Evolutionary conservation across 2,329 filamentous ascomycete genomes (phyloP).

Genomic region (Mycogone perniciosa): DNA sequence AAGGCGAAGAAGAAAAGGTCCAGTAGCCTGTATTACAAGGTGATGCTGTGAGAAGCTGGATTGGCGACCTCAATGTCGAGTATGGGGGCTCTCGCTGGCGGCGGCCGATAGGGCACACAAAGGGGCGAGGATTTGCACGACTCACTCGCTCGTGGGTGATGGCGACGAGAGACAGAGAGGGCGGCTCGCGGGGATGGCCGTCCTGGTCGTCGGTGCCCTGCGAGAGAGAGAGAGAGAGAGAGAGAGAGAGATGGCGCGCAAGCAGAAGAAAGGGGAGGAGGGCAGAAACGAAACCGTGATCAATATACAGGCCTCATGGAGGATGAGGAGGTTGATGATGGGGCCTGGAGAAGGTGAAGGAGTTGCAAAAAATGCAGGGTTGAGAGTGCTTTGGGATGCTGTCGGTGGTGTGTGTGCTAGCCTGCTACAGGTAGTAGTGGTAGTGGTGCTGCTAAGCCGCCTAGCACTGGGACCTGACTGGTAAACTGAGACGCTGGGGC

Average conservation of each 20-base stretch:
- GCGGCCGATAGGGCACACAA: conserved; percentile 1
- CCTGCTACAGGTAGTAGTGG: not conserved
- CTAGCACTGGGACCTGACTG: not conserved
- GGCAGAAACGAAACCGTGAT: conserved; percentile 27
- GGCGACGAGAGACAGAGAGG: conserved; percentile 1
- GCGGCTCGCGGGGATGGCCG: conserved; percentile 4
- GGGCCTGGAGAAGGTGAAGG: conserved; percentile 24
- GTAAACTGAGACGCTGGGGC: not conserved
- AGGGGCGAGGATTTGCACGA: conserved; percentile 10
- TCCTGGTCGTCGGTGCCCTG: not conserved
- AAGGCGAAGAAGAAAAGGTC: conserved; percentile 14
- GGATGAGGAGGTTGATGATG: conserved; percentile 12
- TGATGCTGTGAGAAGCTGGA: conserved; percentile 20
- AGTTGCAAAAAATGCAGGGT: conserved; percentile 7
- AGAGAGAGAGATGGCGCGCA: conserved; percentile 13
- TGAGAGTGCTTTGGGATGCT: not conserved
- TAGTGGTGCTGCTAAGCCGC: not conserved
- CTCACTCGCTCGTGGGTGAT: conserved; percentile 5
- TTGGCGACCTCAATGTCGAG: conserved; percentile 10
- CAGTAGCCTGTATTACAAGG: conserved; percentile 31
- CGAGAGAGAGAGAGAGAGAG: conserved; percentile 12
- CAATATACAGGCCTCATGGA: conserved; percentile 33
- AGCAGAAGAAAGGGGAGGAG: conserved; percentile 8
- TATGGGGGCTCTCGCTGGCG: conserved; percentile 2
- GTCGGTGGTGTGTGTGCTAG: not conserved